phyloP scores from a whole-genome alignment of 2,329 filamentous ascomycete genomes.

The Aspergillus pseudoglaucus region DNA sequence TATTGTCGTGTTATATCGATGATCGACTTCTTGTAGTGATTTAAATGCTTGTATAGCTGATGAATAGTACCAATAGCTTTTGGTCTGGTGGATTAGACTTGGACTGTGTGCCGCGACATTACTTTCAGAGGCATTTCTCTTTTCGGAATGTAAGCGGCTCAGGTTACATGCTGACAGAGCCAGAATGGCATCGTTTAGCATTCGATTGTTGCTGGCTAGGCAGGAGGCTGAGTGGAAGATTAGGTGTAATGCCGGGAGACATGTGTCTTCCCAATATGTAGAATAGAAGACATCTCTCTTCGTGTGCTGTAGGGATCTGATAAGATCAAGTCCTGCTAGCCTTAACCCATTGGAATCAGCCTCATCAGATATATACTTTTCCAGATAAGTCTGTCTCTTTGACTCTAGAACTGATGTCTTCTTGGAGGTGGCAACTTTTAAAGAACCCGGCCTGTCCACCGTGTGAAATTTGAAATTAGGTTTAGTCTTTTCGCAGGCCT shows the following conservation, averaged over 20 bases:
- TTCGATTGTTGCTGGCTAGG: not conserved
- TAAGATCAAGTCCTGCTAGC: slow-evolving; percentile 2
- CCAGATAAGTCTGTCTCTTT: no score
- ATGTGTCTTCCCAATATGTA: slow-evolving; percentile 19
- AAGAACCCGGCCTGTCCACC: not conserved
- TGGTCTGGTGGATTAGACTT: slow-evolving; percentile 14
- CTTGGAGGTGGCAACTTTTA: no score
- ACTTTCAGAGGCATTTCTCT: slow-evolving; percentile 1
- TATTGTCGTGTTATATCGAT: slow-evolving; percentile 1
- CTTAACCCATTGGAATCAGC: no score
- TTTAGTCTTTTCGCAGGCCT: slow-evolving; percentile 8
- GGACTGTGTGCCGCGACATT: slow-evolving; percentile 6
- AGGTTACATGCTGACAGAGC: slow-evolving; percentile 17
- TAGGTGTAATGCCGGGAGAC: slow-evolving; percentile 18
- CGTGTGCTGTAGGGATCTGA: slow-evolving; percentile 14
- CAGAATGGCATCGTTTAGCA: slow-evolving; percentile 12
- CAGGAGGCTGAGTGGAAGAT: slow-evolving; percentile 9
- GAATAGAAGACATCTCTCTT: slow-evolving; percentile 19
- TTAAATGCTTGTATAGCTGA: slow-evolving; percentile 14
- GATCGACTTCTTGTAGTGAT: slow-evolving; percentile 4
- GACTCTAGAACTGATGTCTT: no score
- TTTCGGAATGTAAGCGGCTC: slow-evolving; percentile 11
- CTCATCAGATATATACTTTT: no score
- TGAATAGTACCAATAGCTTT: slow-evolving; percentile 20
- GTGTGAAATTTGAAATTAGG: slow-evolving; percentile 10